Percentiles rank a stretch among this genome's conserved stretches.
Evolutionary conservation across 2,329 filamentous ascomycete genomes (phyloP).

Genomic region (Xylariaceae sp.): DNA sequence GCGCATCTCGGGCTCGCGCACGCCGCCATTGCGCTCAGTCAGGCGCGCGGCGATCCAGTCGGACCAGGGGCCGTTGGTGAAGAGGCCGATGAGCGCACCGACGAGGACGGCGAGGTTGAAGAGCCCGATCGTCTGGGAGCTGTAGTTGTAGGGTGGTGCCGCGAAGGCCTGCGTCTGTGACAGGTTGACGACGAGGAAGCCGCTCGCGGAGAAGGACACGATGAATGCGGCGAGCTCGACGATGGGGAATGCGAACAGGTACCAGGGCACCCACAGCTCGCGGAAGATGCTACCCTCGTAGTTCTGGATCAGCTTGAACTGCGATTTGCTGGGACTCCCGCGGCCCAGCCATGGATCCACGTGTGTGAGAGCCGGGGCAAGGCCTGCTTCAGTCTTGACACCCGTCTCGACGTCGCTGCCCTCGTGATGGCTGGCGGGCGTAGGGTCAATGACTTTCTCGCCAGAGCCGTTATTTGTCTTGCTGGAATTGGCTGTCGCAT

Average conservation of each 20-base stretch:
- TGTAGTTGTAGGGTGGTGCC: constrained; percentile 41
- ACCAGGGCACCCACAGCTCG: constrained; percentile 24
- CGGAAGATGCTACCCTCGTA: constrained; percentile 16
- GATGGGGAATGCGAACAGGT: constrained; percentile 27
- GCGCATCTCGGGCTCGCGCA: constrained; percentile 43
- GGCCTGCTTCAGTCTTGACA: constrained; percentile 3
- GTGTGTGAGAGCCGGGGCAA: constrained; percentile 32
- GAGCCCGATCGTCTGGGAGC: constrained; percentile 38
- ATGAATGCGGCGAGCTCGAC: constrained; percentile 23
- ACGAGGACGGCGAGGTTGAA: constrained; percentile 42
- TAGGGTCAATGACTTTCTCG: constrained; percentile 1
- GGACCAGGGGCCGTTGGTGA: constrained; percentile 37
- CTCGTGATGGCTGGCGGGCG: constrained; percentile 4
- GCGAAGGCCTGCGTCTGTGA: constrained; percentile 43
- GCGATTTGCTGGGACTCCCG: constrained; percentile 37
- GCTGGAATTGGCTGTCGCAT: constrained; percentile 1
- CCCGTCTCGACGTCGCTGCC: constrained; percentile 11
- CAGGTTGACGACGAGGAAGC: constrained; percentile 45
- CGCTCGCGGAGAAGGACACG: constrained; percentile 27
- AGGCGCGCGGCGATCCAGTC: constrained; percentile 36
- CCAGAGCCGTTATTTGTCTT: neutral
- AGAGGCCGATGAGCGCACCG: constrained; percentile 35
- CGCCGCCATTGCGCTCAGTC: constrained; percentile 35
- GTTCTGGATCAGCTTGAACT: constrained; percentile 49
- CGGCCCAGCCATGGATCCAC: constrained; percentile 52